Percentiles rank a stretch among this genome's conserved stretches.
phyloP scores from a whole-genome alignment of 108 stramenopile species.

The Epipyxis sp. region DNA sequence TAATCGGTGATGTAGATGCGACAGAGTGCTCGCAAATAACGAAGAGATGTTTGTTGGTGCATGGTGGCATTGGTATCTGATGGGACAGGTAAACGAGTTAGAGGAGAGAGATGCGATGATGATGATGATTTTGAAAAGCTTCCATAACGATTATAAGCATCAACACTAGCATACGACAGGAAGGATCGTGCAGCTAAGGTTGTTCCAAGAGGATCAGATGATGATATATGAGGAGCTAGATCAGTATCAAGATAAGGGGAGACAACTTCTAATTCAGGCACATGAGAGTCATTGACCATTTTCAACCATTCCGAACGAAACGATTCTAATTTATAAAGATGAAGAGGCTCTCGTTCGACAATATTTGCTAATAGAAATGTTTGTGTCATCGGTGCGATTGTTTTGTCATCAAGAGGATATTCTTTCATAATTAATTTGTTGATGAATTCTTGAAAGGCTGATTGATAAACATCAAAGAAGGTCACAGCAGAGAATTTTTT shows the following conservation, averaged over 20 bases:
- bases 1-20: background rate
- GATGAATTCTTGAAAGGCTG: too few relatives aligned
- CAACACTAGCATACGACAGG: background rate
- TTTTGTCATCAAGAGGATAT: too few relatives aligned
- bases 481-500: too few relatives aligned
- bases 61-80: background rate
- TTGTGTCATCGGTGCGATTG: background rate
- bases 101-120: background rate
- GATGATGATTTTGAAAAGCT: background rate
- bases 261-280: background rate
- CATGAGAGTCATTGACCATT: background rate
- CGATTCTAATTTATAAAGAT: background rate
- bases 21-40: slow-evolving; percentile 4
- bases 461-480: too few relatives aligned
- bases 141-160: background rate
- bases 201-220: background rate
- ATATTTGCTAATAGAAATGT: background rate
- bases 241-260: background rate
- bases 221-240: background rate
- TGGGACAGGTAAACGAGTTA: background rate
- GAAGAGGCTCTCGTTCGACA: background rate
- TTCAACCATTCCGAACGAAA: background rate
- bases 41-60: background rate
- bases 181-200: slow-evolving; percentile 7
- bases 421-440: too few relatives aligned